These are phyloP conservation scores for Leishmania martiniquensis DNA, from an alignment of 208 protist genomes.

Conservation along the genomic window DNA sequence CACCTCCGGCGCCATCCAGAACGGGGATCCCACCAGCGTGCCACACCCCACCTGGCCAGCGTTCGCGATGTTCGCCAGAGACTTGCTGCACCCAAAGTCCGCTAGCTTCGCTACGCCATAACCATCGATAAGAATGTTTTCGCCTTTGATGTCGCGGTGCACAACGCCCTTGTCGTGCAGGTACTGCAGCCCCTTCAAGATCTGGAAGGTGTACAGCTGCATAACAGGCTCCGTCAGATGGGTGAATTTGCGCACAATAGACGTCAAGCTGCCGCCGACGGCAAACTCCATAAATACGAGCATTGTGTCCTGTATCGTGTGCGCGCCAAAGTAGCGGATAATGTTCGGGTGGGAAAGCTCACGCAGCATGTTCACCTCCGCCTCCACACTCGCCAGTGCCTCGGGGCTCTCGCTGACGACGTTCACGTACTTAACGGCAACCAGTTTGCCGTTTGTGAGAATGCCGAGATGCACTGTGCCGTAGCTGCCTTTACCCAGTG, in stretches of 20 bases:
- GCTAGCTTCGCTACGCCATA: conserved; percentile 89
- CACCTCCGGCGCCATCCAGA: conserved; percentile 91
- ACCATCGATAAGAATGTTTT: conserved; percentile 89
- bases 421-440: conserved; percentile 75
- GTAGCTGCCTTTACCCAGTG: conserved; percentile 72
- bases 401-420: conserved; percentile 54
- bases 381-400: conserved; percentile 54
- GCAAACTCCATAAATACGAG: conserved; percentile 94
- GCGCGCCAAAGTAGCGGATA: conserved; percentile 82
- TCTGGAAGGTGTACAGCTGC: conserved; percentile 79
- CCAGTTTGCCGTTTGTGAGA: conserved; percentile 53
- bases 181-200: conserved; percentile 83
- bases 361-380: conserved; percentile 76
- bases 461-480: conserved; percentile 72
- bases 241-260: conserved; percentile 77
- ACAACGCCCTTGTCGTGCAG: conserved; percentile 88
- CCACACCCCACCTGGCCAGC: conserved; percentile 63
- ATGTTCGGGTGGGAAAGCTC: conserved; percentile 86
- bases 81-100: conserved; percentile 90
- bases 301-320: conserved; percentile 68
- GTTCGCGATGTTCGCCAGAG: conserved; percentile 62
- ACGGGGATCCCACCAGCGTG: conserved; percentile 79
- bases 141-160: conserved; percentile 93
- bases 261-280: conserved; percentile 81
- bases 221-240: conserved; percentile 76